Evolutionary conservation across 108 stramenopile genomes (phyloP).

Genomic region (Cylindrotheca fusiformis): DNA sequence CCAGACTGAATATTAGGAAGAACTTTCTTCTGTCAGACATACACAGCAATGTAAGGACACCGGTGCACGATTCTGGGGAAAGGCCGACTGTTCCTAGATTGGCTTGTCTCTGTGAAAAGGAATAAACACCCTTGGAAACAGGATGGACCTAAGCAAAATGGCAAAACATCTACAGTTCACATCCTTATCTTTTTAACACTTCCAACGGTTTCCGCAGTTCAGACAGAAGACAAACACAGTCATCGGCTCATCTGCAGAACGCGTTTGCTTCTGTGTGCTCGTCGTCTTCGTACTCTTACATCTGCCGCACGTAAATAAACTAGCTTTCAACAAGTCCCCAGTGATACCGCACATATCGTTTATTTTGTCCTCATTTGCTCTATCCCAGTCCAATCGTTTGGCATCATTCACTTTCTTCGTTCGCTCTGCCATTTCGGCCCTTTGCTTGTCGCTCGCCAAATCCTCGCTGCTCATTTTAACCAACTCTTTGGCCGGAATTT

Average conservation of each 20-base stretch:
- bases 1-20: no score
- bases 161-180: no score
- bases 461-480: constrained; percentile 70
- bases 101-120: no score
- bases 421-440: constrained; percentile 50
- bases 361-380: constrained; percentile 85
- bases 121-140: no score
- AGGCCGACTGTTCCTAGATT: no score
- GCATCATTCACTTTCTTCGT: constrained; percentile 72
- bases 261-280: constrained; percentile 97
- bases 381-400: constrained; percentile 83
- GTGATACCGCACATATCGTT: constrained; percentile 90
- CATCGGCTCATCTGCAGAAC: constrained; percentile 99
- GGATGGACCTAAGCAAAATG: no score
- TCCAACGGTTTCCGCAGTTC: constrained; percentile 93
- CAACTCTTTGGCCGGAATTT: constrained; percentile 46
- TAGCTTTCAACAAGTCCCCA: constrained; percentile 83
- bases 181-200: constrained; percentile 43
- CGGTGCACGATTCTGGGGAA: no score
- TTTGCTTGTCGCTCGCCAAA: constrained; percentile 66
- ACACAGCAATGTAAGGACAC: no score
- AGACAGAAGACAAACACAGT: constrained; percentile 84
- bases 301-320: constrained; percentile 91
- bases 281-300: constrained; percentile 96
- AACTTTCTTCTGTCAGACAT: no score